Evolutionary conservation across 1,284 basidiomycete species (phyloP).

Genomic region (Ceratobasidium sp.): DNA sequence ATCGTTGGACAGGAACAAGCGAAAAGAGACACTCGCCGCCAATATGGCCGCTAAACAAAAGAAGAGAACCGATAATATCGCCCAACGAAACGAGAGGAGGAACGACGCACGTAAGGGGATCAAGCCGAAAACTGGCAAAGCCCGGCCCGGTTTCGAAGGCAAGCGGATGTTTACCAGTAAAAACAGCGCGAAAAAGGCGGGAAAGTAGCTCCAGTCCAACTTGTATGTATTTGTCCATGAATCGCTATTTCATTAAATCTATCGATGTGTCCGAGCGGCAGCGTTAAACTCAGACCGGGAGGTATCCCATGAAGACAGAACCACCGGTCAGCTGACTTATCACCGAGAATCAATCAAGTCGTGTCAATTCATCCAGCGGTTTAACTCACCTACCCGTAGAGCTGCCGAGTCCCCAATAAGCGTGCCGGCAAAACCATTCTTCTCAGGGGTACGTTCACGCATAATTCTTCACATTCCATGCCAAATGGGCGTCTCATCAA

Average conservation of each 20-base stretch:
- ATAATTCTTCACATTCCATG: not conserved
- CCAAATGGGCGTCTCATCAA: conserved; percentile 5
- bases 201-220: conserved; percentile 6
- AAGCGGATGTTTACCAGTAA: conserved; percentile 67
- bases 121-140: conserved; percentile 69
- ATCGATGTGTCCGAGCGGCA: not conserved
- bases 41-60: conserved; percentile 86
- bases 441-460: conserved; percentile 2
- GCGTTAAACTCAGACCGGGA: not conserved
- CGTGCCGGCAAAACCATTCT: conserved; percentile 10
- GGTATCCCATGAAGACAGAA: not conserved
- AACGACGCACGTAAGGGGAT: conserved; percentile 79
- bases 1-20: conserved; percentile 73
- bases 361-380: conserved; percentile 15
- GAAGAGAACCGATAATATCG: conserved; percentile 90
- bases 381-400: conserved; percentile 8
- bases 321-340: conserved; percentile 15
- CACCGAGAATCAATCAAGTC: conserved; percentile 25
- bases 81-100: conserved; percentile 79
- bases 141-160: conserved; percentile 84
- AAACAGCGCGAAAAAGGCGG: conserved; percentile 56
- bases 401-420: conserved; percentile 27
- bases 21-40: conserved; percentile 79
- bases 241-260: not conserved
- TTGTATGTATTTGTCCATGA: conserved; percentile 25